Base-by-base conservation (phyloP, 805 yeast genomes). In the Candida fluviatilis region DNA sequence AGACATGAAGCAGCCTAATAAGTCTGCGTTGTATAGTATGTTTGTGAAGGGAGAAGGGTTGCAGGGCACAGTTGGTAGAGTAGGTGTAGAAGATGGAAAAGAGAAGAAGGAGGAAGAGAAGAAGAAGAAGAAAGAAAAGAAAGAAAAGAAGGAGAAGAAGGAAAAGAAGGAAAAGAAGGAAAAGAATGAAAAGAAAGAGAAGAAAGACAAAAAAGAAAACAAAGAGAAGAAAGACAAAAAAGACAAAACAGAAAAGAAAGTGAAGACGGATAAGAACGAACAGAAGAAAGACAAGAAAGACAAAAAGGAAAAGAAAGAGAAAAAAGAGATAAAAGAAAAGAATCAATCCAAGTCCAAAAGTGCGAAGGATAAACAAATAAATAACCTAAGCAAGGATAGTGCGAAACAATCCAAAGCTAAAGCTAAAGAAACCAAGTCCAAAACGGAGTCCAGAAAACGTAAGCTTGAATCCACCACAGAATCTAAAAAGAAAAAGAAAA, bases 41-140 rank as follows among this genome's bases (percentile, higher is more conserved):
- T 91, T 91, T 67, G 95, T 89, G 1, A 74, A 76, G 48, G 99
- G 98, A 0, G 91, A 84, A 48, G 84, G 93, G 1, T 61, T 91
- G 40, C 73, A 75, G 29, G 98, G 97, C 1, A 84, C 95, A 0
- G 75, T 78, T 4, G 81, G 75, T 1, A 66, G 60, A 4, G 50
- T 40, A 17, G 36, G 40, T 33, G 35, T 41, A 21, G 37, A 35
- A 45, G 32, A 35, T 36, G 28, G 41, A 47, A 18, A 43, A 46
- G 42, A 42, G 13, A 44, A 46, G 36, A 43, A 43, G 37, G 46
- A 42, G 27, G 43, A 37, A 15, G 44, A 46, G 25, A 42, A 52
- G 38, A 52, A 40, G 26, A 35, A 45, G 32, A 48, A 49, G 47
- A 47, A 43, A 55, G 49, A 42, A 32, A 49, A 47, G 38, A 39